phyloP scores from a whole-genome alignment of 2,329 filamentous ascomycete genomes.

The Tympanopsis confertula region DNA sequence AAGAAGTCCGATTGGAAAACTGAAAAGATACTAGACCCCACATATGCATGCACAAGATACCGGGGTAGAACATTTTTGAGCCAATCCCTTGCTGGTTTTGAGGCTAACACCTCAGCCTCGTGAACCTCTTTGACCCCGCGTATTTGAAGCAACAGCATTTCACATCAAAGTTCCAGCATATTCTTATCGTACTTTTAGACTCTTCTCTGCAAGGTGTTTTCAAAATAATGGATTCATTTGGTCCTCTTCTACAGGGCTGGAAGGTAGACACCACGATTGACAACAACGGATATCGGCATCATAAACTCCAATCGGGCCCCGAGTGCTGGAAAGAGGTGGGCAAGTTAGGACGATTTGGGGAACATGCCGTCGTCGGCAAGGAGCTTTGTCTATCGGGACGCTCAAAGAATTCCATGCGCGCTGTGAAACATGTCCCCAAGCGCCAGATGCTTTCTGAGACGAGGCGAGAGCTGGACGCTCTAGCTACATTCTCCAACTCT shows the following conservation, averaged over 20 bases:
- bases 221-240: too few species aligned
- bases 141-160: too few species aligned
- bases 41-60: too few species aligned
- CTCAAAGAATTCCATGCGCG: background rate
- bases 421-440: slow-evolving; percentile 1
- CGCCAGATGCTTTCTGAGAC: background rate
- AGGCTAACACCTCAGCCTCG: too few species aligned
- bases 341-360: slow-evolving; percentile 1
- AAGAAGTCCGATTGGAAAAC: too few species aligned
- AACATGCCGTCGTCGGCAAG: background rate
- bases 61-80: too few species aligned
- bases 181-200: too few species aligned
- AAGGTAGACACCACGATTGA: slow-evolving; percentile 1
- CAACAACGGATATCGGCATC: background rate
- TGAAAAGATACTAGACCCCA: too few species aligned
- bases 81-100: too few species aligned
- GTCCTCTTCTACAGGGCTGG: background rate
- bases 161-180: too few species aligned
- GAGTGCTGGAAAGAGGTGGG: background rate
- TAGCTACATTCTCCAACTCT: background rate
- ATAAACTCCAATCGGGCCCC: background rate
- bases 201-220: too few species aligned
- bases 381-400: background rate
- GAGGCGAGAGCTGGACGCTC: background rate
- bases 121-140: too few species aligned